These are phyloP conservation scores for Leptodontidium sp. DNA, from an alignment of 2,329 filamentous ascomycete species.

Conservation along the genomic window DNA sequence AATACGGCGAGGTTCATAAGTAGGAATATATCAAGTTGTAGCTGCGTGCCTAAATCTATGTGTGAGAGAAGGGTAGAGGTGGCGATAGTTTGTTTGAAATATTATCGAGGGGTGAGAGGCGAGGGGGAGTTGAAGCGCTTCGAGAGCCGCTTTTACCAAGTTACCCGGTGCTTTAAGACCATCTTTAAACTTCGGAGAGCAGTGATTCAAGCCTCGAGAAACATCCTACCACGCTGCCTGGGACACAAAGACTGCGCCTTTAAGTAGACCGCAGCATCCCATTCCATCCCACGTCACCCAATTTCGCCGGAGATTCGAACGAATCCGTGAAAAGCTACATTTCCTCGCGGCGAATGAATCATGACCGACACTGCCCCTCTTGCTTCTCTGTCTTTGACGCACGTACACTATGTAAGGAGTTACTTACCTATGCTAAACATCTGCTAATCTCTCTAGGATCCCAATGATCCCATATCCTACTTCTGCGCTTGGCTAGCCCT, in stretches of 20 bases:
- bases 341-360: conserved; percentile 21
- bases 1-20: conserved; percentile 35
- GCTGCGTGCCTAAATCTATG: conserved; percentile 1
- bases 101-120: conserved; percentile 1
- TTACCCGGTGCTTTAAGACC: conserved; percentile 22
- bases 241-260: conserved; percentile 5
- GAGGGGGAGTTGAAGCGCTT: conserved; percentile 21
- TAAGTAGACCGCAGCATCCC: conserved; percentile 11
- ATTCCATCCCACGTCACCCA: background rate
- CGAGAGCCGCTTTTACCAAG: conserved; percentile 36
- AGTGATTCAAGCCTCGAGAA: background rate
- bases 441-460: conserved; percentile 67
- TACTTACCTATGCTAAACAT: conserved; percentile 12
- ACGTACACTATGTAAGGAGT: conserved; percentile 87
- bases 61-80: conserved; percentile 15
- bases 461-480: conserved; percentile 83
- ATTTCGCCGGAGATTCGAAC: background rate
- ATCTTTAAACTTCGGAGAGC: background rate
- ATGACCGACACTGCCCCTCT: conserved; percentile 62
- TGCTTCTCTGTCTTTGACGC: conserved; percentile 91
- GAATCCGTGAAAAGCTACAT: background rate
- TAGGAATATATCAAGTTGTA: conserved; percentile 16
- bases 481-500: conserved; percentile 93
- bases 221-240: background rate
- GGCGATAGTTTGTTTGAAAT: conserved; percentile 10